phyloP scores from a whole-genome alignment of 441 rosid species.

The Populus hybrid region DNA sequence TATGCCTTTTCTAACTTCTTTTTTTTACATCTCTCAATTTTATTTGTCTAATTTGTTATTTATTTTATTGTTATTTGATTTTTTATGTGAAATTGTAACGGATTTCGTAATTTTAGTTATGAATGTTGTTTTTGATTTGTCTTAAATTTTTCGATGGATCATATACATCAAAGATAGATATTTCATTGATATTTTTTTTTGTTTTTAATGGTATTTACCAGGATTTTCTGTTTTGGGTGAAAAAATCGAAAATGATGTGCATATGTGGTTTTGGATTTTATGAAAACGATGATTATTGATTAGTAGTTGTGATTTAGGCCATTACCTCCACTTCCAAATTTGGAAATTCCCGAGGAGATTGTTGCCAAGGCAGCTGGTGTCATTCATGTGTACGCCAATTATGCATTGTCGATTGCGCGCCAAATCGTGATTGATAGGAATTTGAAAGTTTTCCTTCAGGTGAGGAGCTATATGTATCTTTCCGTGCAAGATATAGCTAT shows the following conservation, averaged over 20 bases:
- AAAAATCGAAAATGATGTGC: background rate
- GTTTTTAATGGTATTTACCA: background rate
- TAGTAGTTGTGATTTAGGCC: slow-evolving; percentile 47
- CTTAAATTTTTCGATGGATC: background rate
- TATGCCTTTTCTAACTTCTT: background rate
- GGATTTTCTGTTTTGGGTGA: background rate
- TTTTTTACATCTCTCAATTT: background rate
- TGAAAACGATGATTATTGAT: background rate
- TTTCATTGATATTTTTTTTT: background rate
- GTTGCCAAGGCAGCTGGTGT: slow-evolving; percentile 40
- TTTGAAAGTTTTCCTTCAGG: slow-evolving; percentile 60
- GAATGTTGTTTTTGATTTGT: background rate
- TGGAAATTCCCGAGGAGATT: slow-evolving; percentile 70
- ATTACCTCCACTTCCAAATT: slow-evolving; percentile 80
- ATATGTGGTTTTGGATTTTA: background rate
- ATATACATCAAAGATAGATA: background rate
- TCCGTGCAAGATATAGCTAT: background rate
- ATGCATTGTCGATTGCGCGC: slow-evolving; percentile 46
- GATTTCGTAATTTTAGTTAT: background rate
- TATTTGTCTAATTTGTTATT: background rate
- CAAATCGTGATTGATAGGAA: slow-evolving; percentile 60
- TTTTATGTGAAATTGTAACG: background rate
- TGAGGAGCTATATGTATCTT: slow-evolving; percentile 16
- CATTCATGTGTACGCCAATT: slow-evolving; percentile 43
- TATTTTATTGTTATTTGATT: background rate